These are phyloP conservation scores for Warburgia ugandensis DNA, from an alignment of 164 flowering plant species.

Conservation along the genomic window DNA sequence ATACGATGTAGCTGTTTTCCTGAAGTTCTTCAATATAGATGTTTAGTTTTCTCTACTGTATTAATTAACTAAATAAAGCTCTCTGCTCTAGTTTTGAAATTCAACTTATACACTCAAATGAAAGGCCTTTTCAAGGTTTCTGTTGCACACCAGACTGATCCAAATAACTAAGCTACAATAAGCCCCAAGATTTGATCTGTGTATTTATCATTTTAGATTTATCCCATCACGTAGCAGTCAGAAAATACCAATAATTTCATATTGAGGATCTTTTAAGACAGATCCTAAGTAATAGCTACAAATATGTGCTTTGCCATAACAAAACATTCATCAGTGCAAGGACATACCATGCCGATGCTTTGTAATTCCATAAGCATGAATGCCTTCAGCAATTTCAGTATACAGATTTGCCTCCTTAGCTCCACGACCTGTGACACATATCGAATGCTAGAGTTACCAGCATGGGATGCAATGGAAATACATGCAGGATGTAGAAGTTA, in stretches of 20 bases:
- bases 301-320: neutral
- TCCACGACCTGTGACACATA: slow-evolving; percentile 63
- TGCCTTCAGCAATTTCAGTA: slow-evolving; percentile 94
- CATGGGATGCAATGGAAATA: neutral
- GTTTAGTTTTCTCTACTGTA: too few species aligned
- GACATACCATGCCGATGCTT: slow-evolving; percentile 89
- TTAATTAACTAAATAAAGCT: too few species aligned
- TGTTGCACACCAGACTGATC: too few species aligned
- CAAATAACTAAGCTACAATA: too few species aligned
- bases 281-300: too few species aligned
- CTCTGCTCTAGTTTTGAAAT: too few species aligned
- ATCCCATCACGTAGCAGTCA: neutral
- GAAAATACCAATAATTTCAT: neutral
- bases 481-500: neutral
- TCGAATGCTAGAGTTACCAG: slow-evolving; percentile 7
- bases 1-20: too few species aligned
- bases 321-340: slow-evolving; percentile 1
- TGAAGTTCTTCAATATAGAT: too few species aligned
- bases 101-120: too few species aligned
- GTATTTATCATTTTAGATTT: too few species aligned
- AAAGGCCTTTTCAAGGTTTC: too few species aligned
- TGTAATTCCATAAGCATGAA: slow-evolving; percentile 83
- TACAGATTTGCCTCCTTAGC: slow-evolving; percentile 88
- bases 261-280: neutral
- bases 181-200: too few species aligned